These are phyloP conservation scores for Escovopsis sp. DNA, from an alignment of 2,329 filamentous ascomycete genomes.

Conservation along the genomic window DNA sequence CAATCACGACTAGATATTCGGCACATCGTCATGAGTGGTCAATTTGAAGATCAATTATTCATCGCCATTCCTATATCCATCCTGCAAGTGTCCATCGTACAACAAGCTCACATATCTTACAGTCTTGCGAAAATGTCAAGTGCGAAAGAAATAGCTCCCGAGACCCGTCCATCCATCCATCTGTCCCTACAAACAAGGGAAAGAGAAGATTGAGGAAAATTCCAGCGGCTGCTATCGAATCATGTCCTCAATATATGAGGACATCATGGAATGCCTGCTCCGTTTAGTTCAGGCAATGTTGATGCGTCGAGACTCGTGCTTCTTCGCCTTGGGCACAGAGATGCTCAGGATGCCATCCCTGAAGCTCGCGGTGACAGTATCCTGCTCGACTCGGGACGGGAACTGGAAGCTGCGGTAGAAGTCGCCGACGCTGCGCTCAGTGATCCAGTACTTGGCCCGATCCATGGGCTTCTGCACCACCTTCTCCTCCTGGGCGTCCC, in stretches of 20 bases:
- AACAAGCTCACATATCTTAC: too few species aligned
- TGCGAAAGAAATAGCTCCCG: too few species aligned
- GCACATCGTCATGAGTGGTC: too few species aligned
- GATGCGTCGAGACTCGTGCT: slow-evolving; percentile 41
- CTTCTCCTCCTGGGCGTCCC: slow-evolving; percentile 12
- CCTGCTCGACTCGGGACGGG: slow-evolving; percentile 47
- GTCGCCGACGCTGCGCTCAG: slow-evolving; percentile 50
- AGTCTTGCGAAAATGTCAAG: too few species aligned
- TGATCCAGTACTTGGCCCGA: slow-evolving; percentile 53
- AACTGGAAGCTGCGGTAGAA: slow-evolving; percentile 58
- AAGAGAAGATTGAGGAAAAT: neutral
- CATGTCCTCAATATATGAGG: too few species aligned
- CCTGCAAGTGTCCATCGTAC: neutral
- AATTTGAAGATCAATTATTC: too few species aligned
- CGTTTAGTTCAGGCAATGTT: slow-evolving; percentile 28
- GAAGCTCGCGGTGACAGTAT: slow-evolving; percentile 45
- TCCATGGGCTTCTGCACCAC: slow-evolving; percentile 19
- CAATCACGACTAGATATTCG: too few species aligned
- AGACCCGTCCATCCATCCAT: too few species aligned
- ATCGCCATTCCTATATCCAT: neutral
- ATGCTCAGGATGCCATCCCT: slow-evolving; percentile 52
- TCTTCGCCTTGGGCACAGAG: slow-evolving; percentile 50
- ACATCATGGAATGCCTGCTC: neutral
- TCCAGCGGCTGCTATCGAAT: neutral
- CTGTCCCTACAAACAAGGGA: neutral